These are phyloP conservation scores for Fistulifera pelliculosa DNA, from an alignment of 108 stramenopile species.

Conservation along the genomic window DNA sequence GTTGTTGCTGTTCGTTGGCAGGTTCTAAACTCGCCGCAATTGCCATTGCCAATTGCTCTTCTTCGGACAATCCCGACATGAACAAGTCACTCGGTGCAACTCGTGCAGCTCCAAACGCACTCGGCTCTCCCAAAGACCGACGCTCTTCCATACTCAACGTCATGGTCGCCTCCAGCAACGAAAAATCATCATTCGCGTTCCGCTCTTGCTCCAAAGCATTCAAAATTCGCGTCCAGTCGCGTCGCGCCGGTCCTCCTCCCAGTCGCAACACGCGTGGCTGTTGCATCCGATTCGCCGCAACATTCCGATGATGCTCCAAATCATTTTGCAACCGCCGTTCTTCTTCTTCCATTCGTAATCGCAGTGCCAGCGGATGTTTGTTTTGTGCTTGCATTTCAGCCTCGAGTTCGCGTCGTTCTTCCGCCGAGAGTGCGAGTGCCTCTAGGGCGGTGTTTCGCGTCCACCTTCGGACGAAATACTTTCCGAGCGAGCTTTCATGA, in stretches of 20 bases:
- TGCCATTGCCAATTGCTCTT: conserved; percentile 79
- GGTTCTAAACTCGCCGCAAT: conserved; percentile 70
- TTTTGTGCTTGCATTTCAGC: conserved; percentile 64
- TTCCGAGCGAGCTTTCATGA: conserved; percentile 35
- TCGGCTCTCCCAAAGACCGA: background rate
- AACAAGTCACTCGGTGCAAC: conserved; percentile 9
- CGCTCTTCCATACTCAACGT: conserved; percentile 37
- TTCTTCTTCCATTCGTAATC: conserved; percentile 54
- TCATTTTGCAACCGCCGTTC: conserved; percentile 55
- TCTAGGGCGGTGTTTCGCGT: conserved; percentile 11
- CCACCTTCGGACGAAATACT: conserved; percentile 20
- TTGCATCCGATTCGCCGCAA: background rate
- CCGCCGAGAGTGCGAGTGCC: conserved; percentile 56
- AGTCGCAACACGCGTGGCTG: background rate
- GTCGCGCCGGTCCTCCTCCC: conserved; percentile 12
- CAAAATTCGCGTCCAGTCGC: conserved; percentile 36
- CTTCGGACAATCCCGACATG: conserved; percentile 68
- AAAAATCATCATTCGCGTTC: conserved; percentile 43
- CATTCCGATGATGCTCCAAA: conserved; percentile 28
- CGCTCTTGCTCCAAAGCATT: conserved; percentile 20
- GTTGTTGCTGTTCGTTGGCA: background rate
- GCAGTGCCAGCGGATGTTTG: conserved; percentile 48
- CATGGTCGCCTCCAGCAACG: conserved; percentile 65
- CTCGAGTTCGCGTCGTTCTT: conserved; percentile 58
- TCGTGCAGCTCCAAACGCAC: too few species aligned